These are phyloP conservation scores for Xylariomycetidae sp. DNA, from an alignment of 2,329 filamentous ascomycete species.

Conservation along the genomic window DNA sequence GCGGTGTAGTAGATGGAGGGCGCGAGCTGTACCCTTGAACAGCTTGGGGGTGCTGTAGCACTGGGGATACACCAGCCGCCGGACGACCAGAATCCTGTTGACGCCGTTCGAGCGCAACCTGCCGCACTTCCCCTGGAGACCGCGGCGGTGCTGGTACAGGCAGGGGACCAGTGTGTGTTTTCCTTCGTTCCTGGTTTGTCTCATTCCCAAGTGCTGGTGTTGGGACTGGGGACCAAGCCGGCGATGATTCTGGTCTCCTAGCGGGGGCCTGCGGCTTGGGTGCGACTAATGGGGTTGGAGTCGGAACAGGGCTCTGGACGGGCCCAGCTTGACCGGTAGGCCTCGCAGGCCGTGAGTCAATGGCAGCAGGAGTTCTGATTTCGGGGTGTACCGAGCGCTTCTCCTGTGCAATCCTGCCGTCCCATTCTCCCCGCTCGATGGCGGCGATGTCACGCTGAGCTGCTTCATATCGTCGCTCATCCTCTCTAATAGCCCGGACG, in stretches of 20 bases:
- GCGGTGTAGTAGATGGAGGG: constrained; percentile 20
- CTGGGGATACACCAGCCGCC: constrained; percentile 21
- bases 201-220: constrained; percentile 7
- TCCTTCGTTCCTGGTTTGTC: constrained; percentile 18
- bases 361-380: constrained; percentile 10
- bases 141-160: constrained; percentile 14
- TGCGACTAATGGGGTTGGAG: constrained; percentile 1
- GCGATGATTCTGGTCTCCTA: constrained; percentile 4
- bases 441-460: constrained; percentile 63
- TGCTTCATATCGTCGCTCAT: constrained; percentile 61
- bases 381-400: constrained; percentile 9
- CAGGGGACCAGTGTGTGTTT: constrained; percentile 18
- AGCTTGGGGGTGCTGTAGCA: constrained; percentile 34
- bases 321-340: constrained; percentile 15
- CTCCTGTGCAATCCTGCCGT: constrained; percentile 16
- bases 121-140: constrained; percentile 18
- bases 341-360: constrained; percentile 11
- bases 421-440: constrained; percentile 50
- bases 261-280: not conserved
- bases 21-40: constrained; percentile 24
- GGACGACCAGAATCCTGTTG: constrained; percentile 16
- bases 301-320: constrained; percentile 4
- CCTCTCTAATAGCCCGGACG: constrained; percentile 64
- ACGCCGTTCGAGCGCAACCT: constrained; percentile 17
- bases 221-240: constrained; percentile 1